Base-by-base conservation (phyloP, 352 stramenopile species). In the Albugo laibachii region DNA sequence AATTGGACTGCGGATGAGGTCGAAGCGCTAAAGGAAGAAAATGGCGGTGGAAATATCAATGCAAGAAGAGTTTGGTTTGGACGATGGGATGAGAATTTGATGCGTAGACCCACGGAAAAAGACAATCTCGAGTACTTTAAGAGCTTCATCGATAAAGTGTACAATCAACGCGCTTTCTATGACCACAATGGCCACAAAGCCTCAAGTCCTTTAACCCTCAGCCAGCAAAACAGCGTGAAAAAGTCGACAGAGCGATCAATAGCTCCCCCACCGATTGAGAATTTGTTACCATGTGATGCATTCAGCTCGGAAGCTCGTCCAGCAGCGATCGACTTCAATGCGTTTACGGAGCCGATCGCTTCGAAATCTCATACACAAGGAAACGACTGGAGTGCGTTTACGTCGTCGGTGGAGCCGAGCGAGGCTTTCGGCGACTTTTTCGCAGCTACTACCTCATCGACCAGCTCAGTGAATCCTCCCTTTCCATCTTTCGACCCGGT, bases 1-100 rank as follows among this genome's bases (percentile, higher is more conserved):
- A 93, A 82, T 56, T 97, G 91, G 91, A 89, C 69, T 18, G 70
- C 86, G 49, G 69, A 79, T 0, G 88, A 97, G 50, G 91, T 96
- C 13, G 65, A 91, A 15, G 71, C 81, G 36, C 56, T 97, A 21
- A 71, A 80, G 24, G 75, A 92, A 27, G 60, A 72, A 50, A 86
- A 91, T 47, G 69, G 63, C n/a, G 77, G 82, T 47, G 87, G 87
- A 48, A 97, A 97, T 54, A 77, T 84, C 8, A 69, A 66, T 31
- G 79, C 74, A 5, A 60, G 69, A 11, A 64, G 63, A 27, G 85
- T 86, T n/a, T 97, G 88, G 88, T 60, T 95, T 15, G 78, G 62
- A 10, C 77, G 54, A 44, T 93, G 82, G 61, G 69, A 89, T 57
- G 74, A 85, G 13, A 44, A 35, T 6, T 49, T 70, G 46, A 64